Evolutionary conservation across 2,329 filamentous ascomycete species (phyloP), one percentile per base, ranked within the genome.

Genomic region (Colletotrichum sojae): DNA sequence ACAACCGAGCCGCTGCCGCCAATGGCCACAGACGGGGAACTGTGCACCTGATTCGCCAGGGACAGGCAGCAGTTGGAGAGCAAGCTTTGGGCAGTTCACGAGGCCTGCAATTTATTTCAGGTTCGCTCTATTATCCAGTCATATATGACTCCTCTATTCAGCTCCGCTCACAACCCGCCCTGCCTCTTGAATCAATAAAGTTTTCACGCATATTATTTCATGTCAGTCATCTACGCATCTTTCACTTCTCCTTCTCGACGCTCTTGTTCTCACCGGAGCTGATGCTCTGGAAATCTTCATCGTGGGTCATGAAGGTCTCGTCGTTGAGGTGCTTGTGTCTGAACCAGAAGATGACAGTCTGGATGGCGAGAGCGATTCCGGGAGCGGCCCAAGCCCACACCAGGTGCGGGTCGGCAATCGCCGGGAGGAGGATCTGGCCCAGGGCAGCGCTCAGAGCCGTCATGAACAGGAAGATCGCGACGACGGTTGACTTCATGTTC

Each of bases 401-500:
- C 43, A 70, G 53, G 5, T 39, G 57, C 15, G 84, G 84, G 71
- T 86, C 83, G n/a, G 69, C 71, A 5, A 82, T 81, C 1, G 80
- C 75, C 0, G 83, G 82, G 22, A 81, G 78, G 22, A 85, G 71
- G 0, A 83, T 82, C 71, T 84, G 79, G 31, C 81, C 81, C 6
- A 86, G 73, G 2, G 88, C 88, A 45, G 83, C 84, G 4, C 86
- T 87, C 70, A 90, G 81, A 0, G 88, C 88, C 64, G 85, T 88
- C 72, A 86, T 89, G 71, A 90, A 83, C 9, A 90, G 79, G 73
- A 83, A 87, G 67, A 90, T 80, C 0, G 88, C 84, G 74, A 87
- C 83, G 31, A 90, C 85, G 15, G 87, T 85, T 3, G 85, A 86
- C 75, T 88, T 85, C 89, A 92, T 91, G 75, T 88, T 86, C 63